These are phyloP conservation scores for Keithomyces neogunnii DNA, from an alignment of 2,329 filamentous ascomycete species.

Conservation along the genomic window DNA sequence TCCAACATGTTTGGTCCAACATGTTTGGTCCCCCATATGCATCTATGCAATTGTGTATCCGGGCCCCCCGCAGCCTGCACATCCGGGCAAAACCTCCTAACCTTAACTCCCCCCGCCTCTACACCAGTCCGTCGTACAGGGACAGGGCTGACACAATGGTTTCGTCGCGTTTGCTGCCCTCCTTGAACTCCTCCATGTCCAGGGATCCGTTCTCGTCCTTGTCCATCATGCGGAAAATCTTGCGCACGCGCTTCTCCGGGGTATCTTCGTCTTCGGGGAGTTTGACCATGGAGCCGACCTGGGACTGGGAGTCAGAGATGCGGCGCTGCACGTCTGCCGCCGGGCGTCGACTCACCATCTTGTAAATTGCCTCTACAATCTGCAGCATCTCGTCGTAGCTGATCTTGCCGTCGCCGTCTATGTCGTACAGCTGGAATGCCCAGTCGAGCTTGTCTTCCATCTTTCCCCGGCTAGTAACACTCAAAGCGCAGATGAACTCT, in stretches of 20 bases:
- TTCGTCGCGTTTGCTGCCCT: constrained; percentile 96
- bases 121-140: constrained; percentile 92
- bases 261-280: constrained; percentile 98
- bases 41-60: background rate
- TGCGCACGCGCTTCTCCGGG: constrained; percentile 92
- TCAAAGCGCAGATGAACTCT: constrained; percentile 97
- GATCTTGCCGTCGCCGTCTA: constrained; percentile 97
- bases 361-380: constrained; percentile 99
- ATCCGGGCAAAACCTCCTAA: too few relatives aligned
- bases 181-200: constrained; percentile 97
- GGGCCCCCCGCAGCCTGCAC: background rate
- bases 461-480: constrained; percentile 92
- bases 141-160: constrained; percentile 97
- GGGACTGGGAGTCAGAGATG: background rate
- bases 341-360: constrained; percentile 66
- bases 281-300: constrained; percentile 99
- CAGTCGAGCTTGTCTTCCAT: constrained; percentile 99
- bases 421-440: constrained; percentile 99
- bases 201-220: constrained; percentile 98
- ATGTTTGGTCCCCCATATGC: background rate
- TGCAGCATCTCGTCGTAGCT: constrained; percentile 98
- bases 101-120: constrained; percentile 4
- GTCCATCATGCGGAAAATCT: constrained; percentile 99
- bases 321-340: too few relatives aligned
- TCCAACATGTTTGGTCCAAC: background rate